A percentile compares a stretch with the other conserved stretches of the same genome.
Evolutionary conservation across 805 yeast genomes (phyloP).

Genomic region (Candida parachauliodes): DNA sequence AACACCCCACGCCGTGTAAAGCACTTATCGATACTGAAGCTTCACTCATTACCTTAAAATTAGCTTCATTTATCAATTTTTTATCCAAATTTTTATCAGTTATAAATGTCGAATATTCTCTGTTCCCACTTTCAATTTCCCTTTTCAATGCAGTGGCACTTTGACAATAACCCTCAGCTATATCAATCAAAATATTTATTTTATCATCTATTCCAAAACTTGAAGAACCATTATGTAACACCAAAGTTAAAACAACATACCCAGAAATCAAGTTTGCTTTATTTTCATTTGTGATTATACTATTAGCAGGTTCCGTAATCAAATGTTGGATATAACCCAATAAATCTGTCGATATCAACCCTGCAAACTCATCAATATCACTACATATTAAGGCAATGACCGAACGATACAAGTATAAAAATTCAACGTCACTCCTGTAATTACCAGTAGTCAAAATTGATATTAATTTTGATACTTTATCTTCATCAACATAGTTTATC

Average conservation of each 20-base stretch:
- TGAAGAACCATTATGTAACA: constrained; percentile 47
- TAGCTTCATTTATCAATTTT: constrained; percentile 31
- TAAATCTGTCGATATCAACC: constrained; percentile 30
- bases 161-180: constrained; percentile 37
- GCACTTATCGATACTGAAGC: constrained; percentile 39
- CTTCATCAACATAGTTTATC: constrained; percentile 36
- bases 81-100: constrained; percentile 34
- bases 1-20: constrained; percentile 44
- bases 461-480: constrained; percentile 29
- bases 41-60: constrained; percentile 27
- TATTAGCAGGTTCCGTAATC: constrained; percentile 32
- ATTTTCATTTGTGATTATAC: constrained; percentile 33
- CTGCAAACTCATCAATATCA: constrained; percentile 50
- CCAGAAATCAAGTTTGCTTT: constrained; percentile 38
- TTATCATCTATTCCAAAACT: constrained; percentile 48
- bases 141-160: constrained; percentile 27
- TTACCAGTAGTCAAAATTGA: constrained; percentile 29
- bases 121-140: constrained; percentile 37
- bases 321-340: constrained; percentile 21
- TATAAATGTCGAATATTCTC: constrained; percentile 40
- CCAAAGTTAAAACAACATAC: constrained; percentile 34
- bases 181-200: constrained; percentile 40
- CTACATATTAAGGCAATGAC: constrained; percentile 42
- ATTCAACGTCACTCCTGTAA: constrained; percentile 38
- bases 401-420: constrained; percentile 38